Evolutionary conservation across 495 filamentous ascomycete genomes (phyloP).

Genomic region (Neurospora intermedia): DNA sequence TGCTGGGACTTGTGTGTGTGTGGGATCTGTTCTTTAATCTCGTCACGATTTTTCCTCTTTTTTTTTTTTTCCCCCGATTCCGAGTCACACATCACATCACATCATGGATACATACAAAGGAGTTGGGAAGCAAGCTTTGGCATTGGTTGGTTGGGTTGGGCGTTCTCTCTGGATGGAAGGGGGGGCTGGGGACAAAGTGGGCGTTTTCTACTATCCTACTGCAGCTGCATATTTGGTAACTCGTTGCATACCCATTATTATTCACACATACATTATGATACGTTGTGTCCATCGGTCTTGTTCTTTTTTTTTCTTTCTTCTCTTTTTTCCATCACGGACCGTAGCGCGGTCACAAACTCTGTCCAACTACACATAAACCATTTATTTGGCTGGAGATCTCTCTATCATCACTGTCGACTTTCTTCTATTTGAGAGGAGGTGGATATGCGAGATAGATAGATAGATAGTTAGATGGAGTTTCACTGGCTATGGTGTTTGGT

Average conservation of each 20-base stretch:
- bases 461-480: background rate
- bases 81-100: background rate
- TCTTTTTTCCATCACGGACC: background rate
- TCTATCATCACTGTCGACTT: background rate
- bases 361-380: background rate
- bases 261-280: constrained; percentile 5
- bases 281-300: background rate
- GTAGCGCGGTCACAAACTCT: background rate
- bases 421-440: background rate
- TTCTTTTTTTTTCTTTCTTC: background rate
- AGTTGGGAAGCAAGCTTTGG: background rate
- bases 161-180: background rate
- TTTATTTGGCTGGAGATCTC: background rate
- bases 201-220: background rate
- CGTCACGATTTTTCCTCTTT: background rate
- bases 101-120: background rate
- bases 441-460: background rate
- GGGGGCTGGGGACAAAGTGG: background rate
- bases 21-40: background rate
- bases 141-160: background rate
- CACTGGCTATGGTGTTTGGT: background rate
- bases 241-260: background rate
- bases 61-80: background rate
- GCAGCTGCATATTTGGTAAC: background rate
- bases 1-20: background rate